phyloP scores from a whole-genome alignment of 2,329 filamentous ascomycete genomes.

The Calonectria naviculata region DNA sequence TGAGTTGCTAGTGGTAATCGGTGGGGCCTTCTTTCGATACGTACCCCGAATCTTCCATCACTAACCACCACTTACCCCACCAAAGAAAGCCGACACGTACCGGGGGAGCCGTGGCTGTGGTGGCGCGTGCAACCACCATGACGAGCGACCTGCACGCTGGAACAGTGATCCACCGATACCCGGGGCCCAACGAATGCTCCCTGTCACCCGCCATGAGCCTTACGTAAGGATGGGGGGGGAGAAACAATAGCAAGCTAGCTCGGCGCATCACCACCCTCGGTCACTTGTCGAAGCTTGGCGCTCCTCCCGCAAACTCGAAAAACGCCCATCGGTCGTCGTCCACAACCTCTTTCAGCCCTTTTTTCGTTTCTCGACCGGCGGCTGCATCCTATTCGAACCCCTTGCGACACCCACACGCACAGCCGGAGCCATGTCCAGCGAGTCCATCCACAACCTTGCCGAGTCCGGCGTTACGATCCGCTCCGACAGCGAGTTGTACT shows the following conservation, averaged over 20 bases:
- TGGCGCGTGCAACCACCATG: slow-evolving; percentile 15
- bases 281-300: slow-evolving; percentile 22
- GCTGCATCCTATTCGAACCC: neutral
- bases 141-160: slow-evolving; percentile 34
- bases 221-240: slow-evolving; percentile 40
- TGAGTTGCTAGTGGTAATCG: slow-evolving; percentile 25
- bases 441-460: slow-evolving; percentile 65
- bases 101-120: slow-evolving; percentile 35
- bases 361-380: neutral
- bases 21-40: slow-evolving; percentile 16
- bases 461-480: slow-evolving; percentile 82
- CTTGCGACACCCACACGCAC: neutral
- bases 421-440: slow-evolving; percentile 53
- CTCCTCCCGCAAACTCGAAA: slow-evolving; percentile 3
- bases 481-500: slow-evolving; percentile 88
- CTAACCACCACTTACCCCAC: neutral
- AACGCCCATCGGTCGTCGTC: neutral
- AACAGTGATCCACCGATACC: slow-evolving; percentile 44
- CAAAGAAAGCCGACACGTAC: neutral
- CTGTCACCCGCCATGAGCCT: slow-evolving; percentile 24
- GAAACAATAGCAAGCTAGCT: slow-evolving; percentile 19
- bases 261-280: slow-evolving; percentile 31
- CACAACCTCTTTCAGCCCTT: neutral
- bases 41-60: slow-evolving; percentile 21
- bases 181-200: slow-evolving; percentile 3